Conservation (phyloP, 495 filamentous ascomycete species). For the Margaritispora aquatica region DNA sequence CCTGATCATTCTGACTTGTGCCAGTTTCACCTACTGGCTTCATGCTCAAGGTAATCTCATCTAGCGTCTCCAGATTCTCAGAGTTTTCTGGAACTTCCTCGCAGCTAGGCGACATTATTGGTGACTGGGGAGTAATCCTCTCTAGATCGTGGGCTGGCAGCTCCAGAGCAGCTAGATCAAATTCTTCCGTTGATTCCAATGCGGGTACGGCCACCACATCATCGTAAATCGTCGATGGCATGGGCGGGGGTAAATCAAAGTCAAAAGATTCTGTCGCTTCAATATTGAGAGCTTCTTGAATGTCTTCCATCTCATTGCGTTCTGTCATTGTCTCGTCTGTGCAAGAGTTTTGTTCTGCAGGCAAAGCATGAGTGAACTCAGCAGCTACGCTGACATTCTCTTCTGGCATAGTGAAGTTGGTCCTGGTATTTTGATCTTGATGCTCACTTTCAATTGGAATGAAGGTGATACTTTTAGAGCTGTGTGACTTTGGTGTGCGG, state of each 20-base stretch:
- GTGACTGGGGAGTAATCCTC: background rate
- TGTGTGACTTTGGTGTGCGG: background rate
- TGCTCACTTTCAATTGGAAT: background rate
- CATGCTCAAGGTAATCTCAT: slow-evolving; percentile 5
- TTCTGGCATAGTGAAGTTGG: background rate
- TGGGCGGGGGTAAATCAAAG: background rate
- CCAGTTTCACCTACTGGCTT: background rate
- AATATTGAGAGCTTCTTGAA: background rate
- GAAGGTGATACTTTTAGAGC: background rate
- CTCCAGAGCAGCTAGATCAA: background rate
- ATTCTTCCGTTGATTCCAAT: background rate
- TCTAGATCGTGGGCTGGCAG: background rate
- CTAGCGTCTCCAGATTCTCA: slow-evolving; percentile 12
- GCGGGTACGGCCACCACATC: background rate
- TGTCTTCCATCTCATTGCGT: background rate
- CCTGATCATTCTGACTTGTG: background rate
- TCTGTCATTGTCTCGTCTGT: background rate
- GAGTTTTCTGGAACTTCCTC: background rate
- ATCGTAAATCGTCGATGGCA: background rate
- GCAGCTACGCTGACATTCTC: too few species aligned
- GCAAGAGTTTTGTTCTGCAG: too few species aligned
- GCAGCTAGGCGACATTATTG: too few species aligned
- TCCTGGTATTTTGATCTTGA: background rate
- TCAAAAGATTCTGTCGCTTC: background rate
- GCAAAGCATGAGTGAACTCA: too few species aligned